phyloP scores from a whole-genome alignment of 805 yeast species.

The Starmerella vaccinii region DNA sequence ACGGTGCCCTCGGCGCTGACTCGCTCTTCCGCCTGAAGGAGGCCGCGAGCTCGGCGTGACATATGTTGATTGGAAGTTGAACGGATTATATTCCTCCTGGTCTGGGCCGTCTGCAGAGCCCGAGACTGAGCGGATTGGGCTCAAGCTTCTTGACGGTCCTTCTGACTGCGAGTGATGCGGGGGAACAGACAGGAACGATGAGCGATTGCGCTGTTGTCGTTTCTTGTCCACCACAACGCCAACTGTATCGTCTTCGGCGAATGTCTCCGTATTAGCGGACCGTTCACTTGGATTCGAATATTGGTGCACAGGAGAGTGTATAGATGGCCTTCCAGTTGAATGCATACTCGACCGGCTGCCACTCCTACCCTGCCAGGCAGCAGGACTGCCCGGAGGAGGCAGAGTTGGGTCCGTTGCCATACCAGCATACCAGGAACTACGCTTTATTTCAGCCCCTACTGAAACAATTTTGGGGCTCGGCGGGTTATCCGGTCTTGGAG shows the following conservation, averaged over 20 bases:
- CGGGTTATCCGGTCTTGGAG: background rate
- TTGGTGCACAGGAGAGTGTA: background rate
- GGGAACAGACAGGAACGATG: background rate
- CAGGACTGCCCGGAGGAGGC: slow-evolving; percentile 22
- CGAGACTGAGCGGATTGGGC: slow-evolving; percentile 18
- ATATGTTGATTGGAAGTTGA: slow-evolving; percentile 53
- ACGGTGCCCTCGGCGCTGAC: slow-evolving; percentile 77
- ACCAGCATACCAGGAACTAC: slow-evolving; percentile 23
- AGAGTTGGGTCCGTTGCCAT: slow-evolving; percentile 15
- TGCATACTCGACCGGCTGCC: background rate
- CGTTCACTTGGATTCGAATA: background rate
- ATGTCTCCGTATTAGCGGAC: background rate
- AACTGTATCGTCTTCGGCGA: background rate
- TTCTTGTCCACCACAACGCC: background rate
- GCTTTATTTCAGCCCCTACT: slow-evolving; percentile 14
- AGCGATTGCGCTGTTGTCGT: background rate
- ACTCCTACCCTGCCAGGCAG: slow-evolving; percentile 18
- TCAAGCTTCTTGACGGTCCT: slow-evolving; percentile 1
- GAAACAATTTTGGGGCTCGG: background rate
- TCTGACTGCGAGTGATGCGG: background rate
- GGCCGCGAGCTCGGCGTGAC: slow-evolving; percentile 25
- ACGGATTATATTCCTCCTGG: slow-evolving; percentile 35
- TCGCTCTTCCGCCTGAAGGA: slow-evolving; percentile 13
- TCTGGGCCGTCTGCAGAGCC: slow-evolving; percentile 13
- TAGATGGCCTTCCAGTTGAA: background rate